Evolutionary conservation across 129 eudicot species (phyloP), one percentile per base, ranked within the genome.

Genomic region (Smallanthus sonchifolius): DNA sequence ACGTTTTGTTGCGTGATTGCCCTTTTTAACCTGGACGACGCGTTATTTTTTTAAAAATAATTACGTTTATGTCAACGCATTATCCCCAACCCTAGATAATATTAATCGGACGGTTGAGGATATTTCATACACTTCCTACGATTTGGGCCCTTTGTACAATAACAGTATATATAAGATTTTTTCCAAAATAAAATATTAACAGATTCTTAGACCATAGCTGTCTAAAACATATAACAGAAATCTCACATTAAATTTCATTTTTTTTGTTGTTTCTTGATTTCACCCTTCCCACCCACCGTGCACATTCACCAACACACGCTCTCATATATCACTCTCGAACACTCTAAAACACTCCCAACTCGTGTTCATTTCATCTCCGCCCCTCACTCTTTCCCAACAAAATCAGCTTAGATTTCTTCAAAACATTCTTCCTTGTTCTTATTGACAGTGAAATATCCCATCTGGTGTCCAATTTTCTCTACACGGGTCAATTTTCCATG

Each of bases 221-320:
- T 24, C 30, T 24, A 24, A 24, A 0, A 1, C 30, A 24, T n/a
- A n/a, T n/a, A n/a, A n/a, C n/a, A n/a, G 30, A 24, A 24, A 24
- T 24, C 30, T 24, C 30, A 24, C 30, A 52, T 8, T 57, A 74
- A 63, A 74, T 74, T 36, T 34, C 52, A 51, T 19, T 64, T 40
- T n/a, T 9, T 48, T 64, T 75, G 79, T 47, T 75, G 72, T 51
- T 64, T 74, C 34, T 73, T 42, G 67, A 17, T 34, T 48, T 74
- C 70, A 55, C 43, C 45, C 48, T 35, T 32, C 65, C 64, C 51
- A n/a, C n/a, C n/a, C n/a, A 71, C 4, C 48, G 62, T 40, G 62
- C 78, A 74, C 78, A 34, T 62, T 48, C 72, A 75, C 79, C 79
- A 48, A 75, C 79, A 63, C 72, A 19, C 56, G 1, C 60, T 38